Evolutionary conservation across 352 stramenopile genomes (phyloP), one percentile per base, ranked within the genome.

Genomic region (Thraustochytrium striatum): DNA sequence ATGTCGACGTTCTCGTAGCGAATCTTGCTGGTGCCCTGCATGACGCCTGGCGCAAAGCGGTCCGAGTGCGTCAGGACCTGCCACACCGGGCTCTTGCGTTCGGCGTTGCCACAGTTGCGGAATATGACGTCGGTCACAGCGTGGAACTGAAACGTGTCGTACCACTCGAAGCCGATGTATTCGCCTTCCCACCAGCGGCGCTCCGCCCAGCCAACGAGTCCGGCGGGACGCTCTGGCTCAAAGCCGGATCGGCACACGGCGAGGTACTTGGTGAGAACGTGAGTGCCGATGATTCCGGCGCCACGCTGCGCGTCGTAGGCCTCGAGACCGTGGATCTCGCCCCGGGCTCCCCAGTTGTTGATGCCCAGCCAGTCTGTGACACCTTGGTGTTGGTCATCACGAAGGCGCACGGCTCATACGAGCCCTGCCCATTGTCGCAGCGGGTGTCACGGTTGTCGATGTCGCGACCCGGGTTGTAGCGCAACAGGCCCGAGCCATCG

Each of bases 401-500:
- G 5, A 61, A 19, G 5, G 53, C 5, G 53, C 53, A 61, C n/a
- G n/a, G n/a, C 38, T 43, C 33, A 7, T 9, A 35, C 16, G 11
- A 43, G 8, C 38, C 8, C 11, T 16, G 16, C 19, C 61, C 61
- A 25, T 69, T 19, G 8, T 65, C 35, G 30, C 62, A 73, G 33
- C 16, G 2, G 11, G 62, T 73, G 16, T 73, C 44, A 7, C 62
- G 62, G 13, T 11, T 36, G 9, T 11, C 1, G 41, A 35, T 68
- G 8, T 30, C 3, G 19, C 72, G 35, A 21, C 72, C 72, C 13
- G 72, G 38, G 25, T 81, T 81, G 44, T 81, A 81, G 9, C n/a
- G 3, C 68, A 81, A 33, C n/a, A 72, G 8, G 39, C 16, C 5
- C 7, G 16, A 19, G 0, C 13, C 8, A 25, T 78, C 44, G 33